Conservation (phyloP, 768 basidiomycete genomes). For the Lactifluus hygrophoroides region DNA sequence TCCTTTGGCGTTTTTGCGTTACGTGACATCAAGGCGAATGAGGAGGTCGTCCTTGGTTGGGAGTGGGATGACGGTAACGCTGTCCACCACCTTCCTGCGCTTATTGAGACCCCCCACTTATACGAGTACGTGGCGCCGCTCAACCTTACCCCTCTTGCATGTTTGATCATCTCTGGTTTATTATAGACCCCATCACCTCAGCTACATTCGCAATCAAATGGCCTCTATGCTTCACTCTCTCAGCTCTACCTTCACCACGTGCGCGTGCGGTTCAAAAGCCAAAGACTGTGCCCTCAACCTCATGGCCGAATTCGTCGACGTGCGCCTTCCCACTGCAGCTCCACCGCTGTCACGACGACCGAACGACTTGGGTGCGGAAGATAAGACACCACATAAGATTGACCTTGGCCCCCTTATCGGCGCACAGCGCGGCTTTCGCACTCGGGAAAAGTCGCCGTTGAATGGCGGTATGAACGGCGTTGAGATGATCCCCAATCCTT, state of each 20-base stretch:
- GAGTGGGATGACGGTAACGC: conserved; percentile 95
- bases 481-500: conserved; percentile 38
- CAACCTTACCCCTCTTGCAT: neutral
- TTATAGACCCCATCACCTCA: conserved; percentile 39
- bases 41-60: conserved; percentile 88
- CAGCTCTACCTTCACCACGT: conserved; percentile 62
- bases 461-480: conserved; percentile 59
- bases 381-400: conserved; percentile 18
- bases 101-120: conserved; percentile 47
- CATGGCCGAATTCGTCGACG: conserved; percentile 59
- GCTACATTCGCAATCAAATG: conserved; percentile 55
- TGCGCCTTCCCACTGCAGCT: conserved; percentile 24
- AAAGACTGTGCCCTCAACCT: conserved; percentile 53
- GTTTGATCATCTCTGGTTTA: neutral
- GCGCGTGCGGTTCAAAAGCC: conserved; percentile 59
- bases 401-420: conserved; percentile 64
- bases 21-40: conserved; percentile 61
- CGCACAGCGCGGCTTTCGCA: conserved; percentile 49
- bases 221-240: conserved; percentile 63
- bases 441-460: conserved; percentile 45
- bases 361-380: conserved; percentile 8
- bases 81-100: conserved; percentile 66
- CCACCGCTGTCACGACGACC: conserved; percentile 24
- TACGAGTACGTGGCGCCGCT: conserved; percentile 43
- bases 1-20: conserved; percentile 77